Conservation (phyloP, 2,329 filamentous ascomycete species). For the Fusarium cyanostomum region DNA sequence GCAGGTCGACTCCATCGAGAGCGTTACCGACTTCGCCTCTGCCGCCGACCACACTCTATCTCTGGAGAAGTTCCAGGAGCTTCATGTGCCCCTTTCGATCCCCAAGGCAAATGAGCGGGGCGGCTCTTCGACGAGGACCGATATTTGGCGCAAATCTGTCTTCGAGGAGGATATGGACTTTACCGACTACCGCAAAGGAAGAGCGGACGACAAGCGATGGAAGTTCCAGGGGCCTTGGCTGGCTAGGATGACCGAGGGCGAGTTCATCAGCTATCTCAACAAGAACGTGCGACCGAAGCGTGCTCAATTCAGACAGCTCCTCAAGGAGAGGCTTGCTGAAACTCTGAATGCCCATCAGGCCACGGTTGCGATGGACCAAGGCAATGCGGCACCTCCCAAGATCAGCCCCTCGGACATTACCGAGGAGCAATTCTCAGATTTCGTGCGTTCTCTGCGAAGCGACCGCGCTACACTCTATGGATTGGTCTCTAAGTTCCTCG, state of each 20-base stretch:
- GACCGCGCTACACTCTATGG: constrained; percentile 62
- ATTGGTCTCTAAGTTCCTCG: constrained; percentile 68
- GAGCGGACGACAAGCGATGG: constrained; percentile 64
- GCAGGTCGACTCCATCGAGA: constrained; percentile 84
- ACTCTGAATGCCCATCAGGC: constrained; percentile 54
- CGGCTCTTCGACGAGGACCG: constrained; percentile 24
- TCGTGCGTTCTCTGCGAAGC: constrained; percentile 62
- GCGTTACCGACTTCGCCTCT: constrained; percentile 88
- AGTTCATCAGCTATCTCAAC: constrained; percentile 65
- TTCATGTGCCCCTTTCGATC: constrained; percentile 75
- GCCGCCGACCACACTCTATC: constrained; percentile 84
- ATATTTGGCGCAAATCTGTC: constrained; percentile 58
- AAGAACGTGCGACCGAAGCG: constrained; percentile 64
- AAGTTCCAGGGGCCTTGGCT: constrained; percentile 75
- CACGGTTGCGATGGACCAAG: constrained; percentile 52
- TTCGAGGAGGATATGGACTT: constrained; percentile 68
- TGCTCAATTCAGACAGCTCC: constrained; percentile 62
- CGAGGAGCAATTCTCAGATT: constrained; percentile 61
- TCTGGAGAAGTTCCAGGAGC: constrained; percentile 85
- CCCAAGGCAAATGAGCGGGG: constrained; percentile 47
- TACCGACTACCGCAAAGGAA: constrained; percentile 53
- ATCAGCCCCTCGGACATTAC: constrained; percentile 53
- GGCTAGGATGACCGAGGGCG: constrained; percentile 67
- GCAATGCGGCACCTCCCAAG: constrained; percentile 43
- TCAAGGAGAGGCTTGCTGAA: constrained; percentile 60